These are phyloP conservation scores for Protoeuglena noctilucae DNA, from an alignment of 139 green algal genomes.

Conservation along the genomic window DNA sequence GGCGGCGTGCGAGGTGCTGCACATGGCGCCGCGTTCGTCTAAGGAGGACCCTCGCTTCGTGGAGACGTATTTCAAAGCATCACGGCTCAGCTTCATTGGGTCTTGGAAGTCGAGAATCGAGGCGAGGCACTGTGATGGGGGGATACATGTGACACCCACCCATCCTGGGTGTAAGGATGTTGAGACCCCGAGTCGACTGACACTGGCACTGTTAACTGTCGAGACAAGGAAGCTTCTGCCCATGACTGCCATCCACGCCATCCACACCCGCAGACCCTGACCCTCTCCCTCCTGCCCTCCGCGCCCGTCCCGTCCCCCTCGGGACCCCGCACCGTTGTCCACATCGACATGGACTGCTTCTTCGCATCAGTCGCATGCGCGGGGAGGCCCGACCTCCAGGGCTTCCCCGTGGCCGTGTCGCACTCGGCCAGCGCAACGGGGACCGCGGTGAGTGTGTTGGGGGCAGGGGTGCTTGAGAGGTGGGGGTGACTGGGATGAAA, in stretches of 20 bases:
- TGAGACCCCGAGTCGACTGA: too few species aligned
- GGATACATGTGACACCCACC: too few species aligned
- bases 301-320: too few species aligned
- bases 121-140: too few species aligned
- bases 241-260: too few species aligned
- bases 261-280: too few species aligned
- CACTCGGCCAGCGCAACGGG: constrained; percentile 61
- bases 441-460: too few species aligned
- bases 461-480: too few species aligned
- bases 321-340: constrained; percentile 40
- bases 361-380: constrained; percentile 65
- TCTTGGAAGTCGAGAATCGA: constrained; percentile 21
- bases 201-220: too few species aligned
- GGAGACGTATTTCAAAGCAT: constrained; percentile 44
- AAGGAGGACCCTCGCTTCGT: constrained; percentile 63
- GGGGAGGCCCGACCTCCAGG: constrained; percentile 34
- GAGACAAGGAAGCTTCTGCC: too few species aligned
- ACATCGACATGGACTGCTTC: constrained; percentile 98
- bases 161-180: too few species aligned
- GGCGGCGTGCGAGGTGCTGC: neutral
- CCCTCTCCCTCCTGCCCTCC: neutral
- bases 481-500: too few species aligned
- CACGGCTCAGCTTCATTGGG: constrained; percentile 21
- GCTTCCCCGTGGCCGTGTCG: constrained; percentile 53
- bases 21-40: neutral